Conservation (phyloP, 768 basidiomycete species). For the Tephrocybe sp. region DNA sequence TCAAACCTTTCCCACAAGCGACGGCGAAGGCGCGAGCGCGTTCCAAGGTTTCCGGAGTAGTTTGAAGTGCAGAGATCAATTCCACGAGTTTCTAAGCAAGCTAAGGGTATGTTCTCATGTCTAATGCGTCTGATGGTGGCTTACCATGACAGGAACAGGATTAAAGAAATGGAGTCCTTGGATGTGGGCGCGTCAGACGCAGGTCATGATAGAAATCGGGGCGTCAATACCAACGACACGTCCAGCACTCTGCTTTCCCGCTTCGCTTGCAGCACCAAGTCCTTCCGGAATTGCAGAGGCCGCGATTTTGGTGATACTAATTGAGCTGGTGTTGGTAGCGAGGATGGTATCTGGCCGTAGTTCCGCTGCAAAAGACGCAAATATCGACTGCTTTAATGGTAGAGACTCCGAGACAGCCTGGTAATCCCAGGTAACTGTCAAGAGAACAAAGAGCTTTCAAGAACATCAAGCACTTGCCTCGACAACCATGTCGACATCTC, state of each 20-base stretch:
- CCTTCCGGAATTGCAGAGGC: constrained; percentile 69
- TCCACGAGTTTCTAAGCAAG: constrained; percentile 83
- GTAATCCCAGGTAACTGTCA: not conserved
- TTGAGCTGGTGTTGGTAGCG: constrained; percentile 92
- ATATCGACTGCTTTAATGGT: constrained; percentile 75
- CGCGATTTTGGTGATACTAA: constrained; percentile 93
- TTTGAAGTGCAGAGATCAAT: constrained; percentile 91
- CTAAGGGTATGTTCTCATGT: no score
- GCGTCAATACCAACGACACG: constrained; percentile 74
- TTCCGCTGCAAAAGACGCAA: constrained; percentile 65
- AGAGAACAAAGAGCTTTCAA: not conserved
- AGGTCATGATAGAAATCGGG: not conserved
- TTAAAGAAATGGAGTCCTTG: constrained; percentile 93
- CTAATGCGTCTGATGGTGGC: constrained; percentile 24
- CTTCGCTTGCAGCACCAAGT: constrained; percentile 54
- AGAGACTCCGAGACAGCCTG: constrained; percentile 89
- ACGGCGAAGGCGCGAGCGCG: constrained; percentile 79
- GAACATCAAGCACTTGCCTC: constrained; percentile 55
- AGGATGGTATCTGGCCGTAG: constrained; percentile 76
- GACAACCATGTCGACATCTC: constrained; percentile 88
- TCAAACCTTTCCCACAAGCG: constrained; percentile 87
- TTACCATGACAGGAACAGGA: constrained; percentile 94
- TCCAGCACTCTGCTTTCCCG: constrained; percentile 62
- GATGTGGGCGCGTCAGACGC: not conserved
- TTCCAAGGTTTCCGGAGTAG: constrained; percentile 71